phyloP scores from a whole-genome alignment of 768 basidiomycete genomes.

The Suillus bovinus region DNA sequence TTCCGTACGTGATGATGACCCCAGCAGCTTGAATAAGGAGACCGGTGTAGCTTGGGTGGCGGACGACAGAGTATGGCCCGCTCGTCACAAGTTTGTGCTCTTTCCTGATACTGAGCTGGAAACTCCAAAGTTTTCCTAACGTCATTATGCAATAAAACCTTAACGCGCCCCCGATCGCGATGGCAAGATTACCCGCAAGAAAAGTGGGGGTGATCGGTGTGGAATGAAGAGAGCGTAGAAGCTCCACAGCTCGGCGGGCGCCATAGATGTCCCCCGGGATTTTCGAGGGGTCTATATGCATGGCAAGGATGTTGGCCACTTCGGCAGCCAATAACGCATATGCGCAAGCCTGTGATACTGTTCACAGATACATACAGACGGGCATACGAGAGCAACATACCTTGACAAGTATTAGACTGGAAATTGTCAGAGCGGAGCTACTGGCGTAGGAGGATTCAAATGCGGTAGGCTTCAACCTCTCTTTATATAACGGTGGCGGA shows the following conservation, averaged over 20 bases:
- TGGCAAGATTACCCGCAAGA: conserved; percentile 16
- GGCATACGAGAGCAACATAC: not conserved
- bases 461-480: not conserved
- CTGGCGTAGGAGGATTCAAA: not conserved
- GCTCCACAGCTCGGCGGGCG: not conserved
- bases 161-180: conserved; percentile 18
- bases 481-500: conserved; percentile 20
- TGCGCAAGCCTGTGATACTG: not conserved
- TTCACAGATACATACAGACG: not conserved
- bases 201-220: conserved; percentile 13
- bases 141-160: conserved; percentile 25
- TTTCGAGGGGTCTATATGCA: not conserved
- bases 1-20: conserved; percentile 3
- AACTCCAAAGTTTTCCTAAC: conserved; percentile 30
- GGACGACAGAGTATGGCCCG: conserved; percentile 31
- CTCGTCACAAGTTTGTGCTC: conserved; percentile 28
- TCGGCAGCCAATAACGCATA: not conserved
- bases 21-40: conserved; percentile 10
- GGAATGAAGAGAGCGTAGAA: not conserved
- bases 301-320: conserved; percentile 1
- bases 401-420: not conserved
- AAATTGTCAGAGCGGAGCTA: no score
- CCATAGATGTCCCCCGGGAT: not conserved
- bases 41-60: conserved; percentile 32
- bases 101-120: conserved; percentile 24